Base-by-base conservation (phyloP, 2,329 filamentous ascomycete species). In the Massarina eburnea region DNA sequence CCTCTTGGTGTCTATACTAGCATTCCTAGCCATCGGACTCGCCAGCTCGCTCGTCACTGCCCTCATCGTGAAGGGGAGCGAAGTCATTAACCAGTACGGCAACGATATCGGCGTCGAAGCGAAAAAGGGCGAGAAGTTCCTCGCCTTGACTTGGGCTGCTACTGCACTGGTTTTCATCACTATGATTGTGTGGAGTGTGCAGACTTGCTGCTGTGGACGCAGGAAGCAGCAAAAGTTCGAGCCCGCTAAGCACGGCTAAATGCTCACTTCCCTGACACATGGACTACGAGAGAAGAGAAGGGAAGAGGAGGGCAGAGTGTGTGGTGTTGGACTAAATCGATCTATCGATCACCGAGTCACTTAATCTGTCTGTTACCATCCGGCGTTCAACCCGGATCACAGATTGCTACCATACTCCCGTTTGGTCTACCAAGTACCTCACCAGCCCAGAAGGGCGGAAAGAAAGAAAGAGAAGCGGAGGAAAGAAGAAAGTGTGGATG, bases 1-100 rank as follows among this genome's bases (percentile, higher is more conserved):
- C 56, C 69, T 79, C 38, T 54, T 75, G 6, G 56, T 83, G 8
- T 67, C 77, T 15, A 58, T 73, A 33, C 57, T 82, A n/a, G 76
- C 77, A 0, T 80, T 83, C 50, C 32, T 82, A 6, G 71, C 83
- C 10, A 78, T 86, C 58, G 86, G 86, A 3, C 83, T 85, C 41
- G 84, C 86, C 38, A 91, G 87, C 17, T 89, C 89, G 56, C 85
- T 91, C 19, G 81, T 84, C 20, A 87, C 81, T 0, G 85, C 86
- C 15, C 67, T 84, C 4, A 75, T 77, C 9, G 73, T 77, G 43
- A 80, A 83, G 63, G 80, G 76, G 3, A 66, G 73, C 2, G 56
- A 76, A 15, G 58, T 78, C 0, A 74, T 85, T 50, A 83, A 82
- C 50, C 62, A 77, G 21, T 73, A 80, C 43, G 80, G 79, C 4